These are phyloP conservation scores for barrel medic (Medicago truncatula) DNA, from an alignment of 306 rosid genomes.

Conservation along the genomic window MtrunA17r5.0-ANR NC_053044.1:4628501-4629000, in stretches of 20 bases:
- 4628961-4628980: neutral
- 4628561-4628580: constrained; percentile 48
- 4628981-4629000: too few relatives aligned
- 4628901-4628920: constrained; percentile 18
- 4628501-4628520: constrained; percentile 3
- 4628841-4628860: constrained; percentile 31
- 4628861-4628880: neutral
- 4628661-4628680: constrained; percentile 21
- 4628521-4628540: neutral
- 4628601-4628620: constrained; percentile 33
- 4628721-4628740: constrained; percentile 14
- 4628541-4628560: constrained; percentile 32
- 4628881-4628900: neutral
- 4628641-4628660: constrained; percentile 32
- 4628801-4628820: neutral
- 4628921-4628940: constrained; percentile 32
- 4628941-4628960: constrained; percentile 34
- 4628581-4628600: neutral
- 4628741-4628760: constrained; percentile 39
- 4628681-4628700: constrained; percentile 36
- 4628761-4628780: constrained; percentile 39
- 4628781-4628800: neutral
- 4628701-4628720: constrained; percentile 37
- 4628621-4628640: constrained; percentile 37
- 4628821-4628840: constrained; percentile 41